phyloP scores from a whole-genome alignment of 2,329 filamentous ascomycete species.

The Neonectria coccinea region DNA sequence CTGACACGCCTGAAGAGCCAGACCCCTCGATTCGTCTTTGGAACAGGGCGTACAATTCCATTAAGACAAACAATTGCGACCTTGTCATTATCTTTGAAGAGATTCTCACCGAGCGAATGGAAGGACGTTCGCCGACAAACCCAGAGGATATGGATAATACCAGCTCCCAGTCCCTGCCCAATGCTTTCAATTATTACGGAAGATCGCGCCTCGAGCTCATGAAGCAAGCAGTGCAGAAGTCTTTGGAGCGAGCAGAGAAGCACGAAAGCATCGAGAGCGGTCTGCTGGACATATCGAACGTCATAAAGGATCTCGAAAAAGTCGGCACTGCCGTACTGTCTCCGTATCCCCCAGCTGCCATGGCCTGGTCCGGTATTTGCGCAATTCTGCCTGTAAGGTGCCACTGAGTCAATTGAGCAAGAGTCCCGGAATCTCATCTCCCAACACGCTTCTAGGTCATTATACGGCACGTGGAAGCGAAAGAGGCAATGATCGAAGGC shows the following conservation, averaged over 20 bases:
- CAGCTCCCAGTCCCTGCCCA: neutral
- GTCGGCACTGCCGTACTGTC: constrained; percentile 2
- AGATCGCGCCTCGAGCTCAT: neutral
- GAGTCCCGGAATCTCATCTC: neutral
- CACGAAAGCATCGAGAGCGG: neutral
- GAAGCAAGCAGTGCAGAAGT: constrained; percentile 7
- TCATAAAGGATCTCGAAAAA: neutral
- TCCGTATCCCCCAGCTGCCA: constrained; percentile 2
- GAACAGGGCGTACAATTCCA: neutral
- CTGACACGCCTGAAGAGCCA: neutral
- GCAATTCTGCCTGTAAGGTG: neutral
- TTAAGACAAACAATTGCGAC: neutral
- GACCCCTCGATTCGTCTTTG: neutral
- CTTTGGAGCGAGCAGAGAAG: neutral
- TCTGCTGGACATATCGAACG: neutral
- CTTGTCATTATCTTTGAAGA: neutral
- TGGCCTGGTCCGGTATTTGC: constrained; percentile 10
- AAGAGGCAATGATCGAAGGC: neutral
- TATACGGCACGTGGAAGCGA: neutral
- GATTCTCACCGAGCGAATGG: neutral
- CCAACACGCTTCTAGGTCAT: neutral
- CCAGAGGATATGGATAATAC: neutral
- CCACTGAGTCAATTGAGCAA: neutral
- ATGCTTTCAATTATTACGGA: constrained; percentile 2
- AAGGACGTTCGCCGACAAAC: neutral